Percentiles rank a stretch among this genome's conserved stretches.
Evolutionary conservation across 345 rosid species (phyloP).

Genomic region (Capsella bursapastoris): DNA sequence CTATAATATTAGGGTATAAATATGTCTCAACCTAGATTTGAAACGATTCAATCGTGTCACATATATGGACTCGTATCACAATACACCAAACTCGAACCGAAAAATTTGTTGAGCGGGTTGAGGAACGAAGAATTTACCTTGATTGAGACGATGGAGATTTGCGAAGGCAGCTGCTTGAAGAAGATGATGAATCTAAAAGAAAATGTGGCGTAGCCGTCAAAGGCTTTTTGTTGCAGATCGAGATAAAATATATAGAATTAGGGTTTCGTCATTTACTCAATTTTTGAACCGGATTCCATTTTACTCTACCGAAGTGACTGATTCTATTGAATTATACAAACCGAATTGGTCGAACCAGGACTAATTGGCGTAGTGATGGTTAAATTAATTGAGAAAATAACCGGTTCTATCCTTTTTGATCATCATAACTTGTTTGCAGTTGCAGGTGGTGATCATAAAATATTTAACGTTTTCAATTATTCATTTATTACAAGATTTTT

Average conservation of each 20-base stretch:
- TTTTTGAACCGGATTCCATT: background rate
- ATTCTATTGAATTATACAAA: background rate
- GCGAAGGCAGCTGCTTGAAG: background rate
- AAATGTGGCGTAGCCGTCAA: background rate
- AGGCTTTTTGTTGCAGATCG: background rate
- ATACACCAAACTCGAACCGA: background rate
- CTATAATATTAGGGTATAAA: background rate
- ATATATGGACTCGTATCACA: background rate
- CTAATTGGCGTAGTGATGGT: too few relatives aligned
- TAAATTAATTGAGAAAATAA: too few relatives aligned
- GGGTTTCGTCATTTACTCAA: background rate
- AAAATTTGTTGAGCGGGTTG: background rate
- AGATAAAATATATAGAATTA: background rate
- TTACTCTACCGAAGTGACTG: too few relatives aligned
- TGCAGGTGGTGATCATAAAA: too few relatives aligned
- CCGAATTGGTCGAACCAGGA: background rate
- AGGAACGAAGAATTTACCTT: background rate
- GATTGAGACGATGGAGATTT: background rate
- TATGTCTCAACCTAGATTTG: background rate
- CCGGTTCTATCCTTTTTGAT: too few relatives aligned
- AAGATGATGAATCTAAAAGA: background rate
- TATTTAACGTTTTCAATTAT: too few relatives aligned
- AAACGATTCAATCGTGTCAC: background rate
- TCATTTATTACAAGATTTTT: background rate
- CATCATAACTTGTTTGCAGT: too few relatives aligned